Percentiles rank a stretch among this genome's conserved stretches.
Evolutionary conservation across 208 protist genomes (phyloP).

Genomic region (Giardia duodenalis): DNA sequence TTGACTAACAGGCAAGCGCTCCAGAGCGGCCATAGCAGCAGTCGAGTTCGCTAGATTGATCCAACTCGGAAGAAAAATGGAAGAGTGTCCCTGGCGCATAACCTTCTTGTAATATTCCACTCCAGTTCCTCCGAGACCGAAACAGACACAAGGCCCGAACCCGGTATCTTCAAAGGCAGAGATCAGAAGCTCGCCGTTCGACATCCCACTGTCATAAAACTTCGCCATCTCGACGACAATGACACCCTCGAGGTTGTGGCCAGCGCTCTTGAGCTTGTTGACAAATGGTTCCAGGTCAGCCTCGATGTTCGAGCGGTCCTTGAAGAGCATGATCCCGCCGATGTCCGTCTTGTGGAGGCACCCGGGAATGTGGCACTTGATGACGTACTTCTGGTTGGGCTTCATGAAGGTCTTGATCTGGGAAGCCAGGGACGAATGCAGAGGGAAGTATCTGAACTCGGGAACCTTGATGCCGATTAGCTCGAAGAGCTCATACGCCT

Average conservation of each 20-base stretch:
- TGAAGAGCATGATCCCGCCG: not conserved
- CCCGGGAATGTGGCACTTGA: not conserved
- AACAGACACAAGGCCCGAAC: slow-evolving; percentile 19
- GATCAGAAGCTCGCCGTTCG: not conserved
- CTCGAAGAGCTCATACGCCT: slow-evolving; percentile 1
- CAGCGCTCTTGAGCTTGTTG: not conserved
- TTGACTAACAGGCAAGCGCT: not conserved
- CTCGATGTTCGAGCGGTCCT: not conserved
- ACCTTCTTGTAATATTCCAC: slow-evolving; percentile 22
- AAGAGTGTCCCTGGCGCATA: not conserved
- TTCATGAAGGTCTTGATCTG: not conserved
- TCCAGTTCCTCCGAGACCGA: slow-evolving; percentile 27
- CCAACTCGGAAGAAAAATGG: not conserved
- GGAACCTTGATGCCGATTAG: not conserved
- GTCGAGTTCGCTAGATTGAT: not conserved
- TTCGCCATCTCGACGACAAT: not conserved
- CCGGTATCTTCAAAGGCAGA: not conserved
- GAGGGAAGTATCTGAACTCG: not conserved
- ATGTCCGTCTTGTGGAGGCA: slow-evolving; percentile 20
- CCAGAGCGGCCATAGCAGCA: not conserved
- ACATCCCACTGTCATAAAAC: not conserved
- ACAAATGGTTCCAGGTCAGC: not conserved
- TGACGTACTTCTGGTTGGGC: not conserved
- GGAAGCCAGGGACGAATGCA: not conserved
- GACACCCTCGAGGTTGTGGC: not conserved